Base-by-base conservation (phyloP, 2,329 filamentous ascomycete species). In the Diaporthe ilicicola region DNA sequence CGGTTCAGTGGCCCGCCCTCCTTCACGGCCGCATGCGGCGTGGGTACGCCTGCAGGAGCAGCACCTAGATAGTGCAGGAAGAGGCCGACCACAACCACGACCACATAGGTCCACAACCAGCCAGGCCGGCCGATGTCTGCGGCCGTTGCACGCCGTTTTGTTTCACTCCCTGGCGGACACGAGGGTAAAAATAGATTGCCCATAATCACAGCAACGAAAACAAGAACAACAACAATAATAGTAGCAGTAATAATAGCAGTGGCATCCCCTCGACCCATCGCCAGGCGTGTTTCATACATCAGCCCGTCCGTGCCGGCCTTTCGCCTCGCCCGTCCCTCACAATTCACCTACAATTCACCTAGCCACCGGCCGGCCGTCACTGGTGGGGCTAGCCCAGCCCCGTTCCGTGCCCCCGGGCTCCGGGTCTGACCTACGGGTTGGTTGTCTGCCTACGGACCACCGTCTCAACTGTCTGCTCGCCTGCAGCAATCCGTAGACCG, bases 161-260 rank as follows among this genome's bases (percentile, higher is more conserved):
- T 62, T 62, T 62, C 59, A 62, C 42, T 62, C 29, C 27, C 42
- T 17, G 24, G 55, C 34, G 39, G 34, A 44, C 55, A 59, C 10
- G 17, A 29, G 5, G 13, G 59, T 62, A 62, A 62, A 62, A 62
- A 62, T 62, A 62, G 59, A 46, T 24, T 27, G 59, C 7, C 55
- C 15, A 44, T 34, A 10, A 24, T 24, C n/a, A 62, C 55, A 42
- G 17, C 37, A 13, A 32, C 24, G 32, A n/a, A 29, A 10, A 42
- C 48, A 39, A 39, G 8, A 39, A 15, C n/a, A n/a, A n/a, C 51
- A 54, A 54, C 27, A 54, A 32, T n/a, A 54, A 27, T 2, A 32
- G 1, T 3, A n/a, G 17, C 24, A 37, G 29, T 22, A 54, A 24
- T 24, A 54, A 19, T 15, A 19, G 46, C 4, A 24, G 46, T 24